Percentiles rank a stretch among this genome's conserved stretches.
phyloP scores from a whole-genome alignment of 768 basidiomycete species.

The Phylloporus arenicola region DNA sequence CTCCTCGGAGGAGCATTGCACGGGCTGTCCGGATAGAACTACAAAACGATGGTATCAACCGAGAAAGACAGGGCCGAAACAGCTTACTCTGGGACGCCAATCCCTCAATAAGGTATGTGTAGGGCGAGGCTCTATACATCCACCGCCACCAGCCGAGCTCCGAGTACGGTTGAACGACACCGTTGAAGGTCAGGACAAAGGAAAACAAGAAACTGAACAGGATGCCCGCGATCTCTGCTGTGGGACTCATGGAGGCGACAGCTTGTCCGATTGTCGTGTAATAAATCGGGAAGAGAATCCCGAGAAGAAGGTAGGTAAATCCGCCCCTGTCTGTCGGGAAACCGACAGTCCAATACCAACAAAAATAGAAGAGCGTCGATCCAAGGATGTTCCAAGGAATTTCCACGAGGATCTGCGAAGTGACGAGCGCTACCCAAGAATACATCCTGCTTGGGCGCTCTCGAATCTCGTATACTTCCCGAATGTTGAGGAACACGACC shows the following conservation, averaged over 20 bases:
- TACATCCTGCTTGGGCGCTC: slow-evolving; percentile 64
- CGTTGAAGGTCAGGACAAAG: slow-evolving; percentile 63
- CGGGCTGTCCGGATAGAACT: slow-evolving; percentile 47
- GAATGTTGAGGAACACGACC: slow-evolving; percentile 52
- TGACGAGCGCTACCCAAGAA: slow-evolving; percentile 55
- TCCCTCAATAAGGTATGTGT: slow-evolving; percentile 52
- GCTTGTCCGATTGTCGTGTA: slow-evolving; percentile 59
- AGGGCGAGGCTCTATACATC: slow-evolving; percentile 59
- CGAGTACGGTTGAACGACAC: slow-evolving; percentile 60
- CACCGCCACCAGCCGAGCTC: slow-evolving; percentile 66
- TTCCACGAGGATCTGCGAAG: slow-evolving; percentile 51
- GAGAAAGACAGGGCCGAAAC: slow-evolving; percentile 4
- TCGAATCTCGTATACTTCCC: slow-evolving; percentile 60
- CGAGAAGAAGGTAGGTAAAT: slow-evolving; percentile 54
- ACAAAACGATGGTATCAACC: neutral
- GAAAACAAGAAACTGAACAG: slow-evolving; percentile 56
- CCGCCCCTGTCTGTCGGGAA: slow-evolving; percentile 49
- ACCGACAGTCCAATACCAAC: slow-evolving; percentile 70
- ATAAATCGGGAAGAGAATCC: slow-evolving; percentile 52
- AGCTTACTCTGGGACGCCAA: slow-evolving; percentile 40
- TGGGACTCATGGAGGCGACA: slow-evolving; percentile 57
- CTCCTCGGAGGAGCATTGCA: slow-evolving; percentile 59
- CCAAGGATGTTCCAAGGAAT: slow-evolving; percentile 59
- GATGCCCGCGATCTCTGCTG: slow-evolving; percentile 53
- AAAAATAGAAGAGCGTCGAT: slow-evolving; percentile 54